Evolutionary conservation across 495 filamentous ascomycete species (phyloP).

Genomic region (Paragyromitra xinjiangensis): DNA sequence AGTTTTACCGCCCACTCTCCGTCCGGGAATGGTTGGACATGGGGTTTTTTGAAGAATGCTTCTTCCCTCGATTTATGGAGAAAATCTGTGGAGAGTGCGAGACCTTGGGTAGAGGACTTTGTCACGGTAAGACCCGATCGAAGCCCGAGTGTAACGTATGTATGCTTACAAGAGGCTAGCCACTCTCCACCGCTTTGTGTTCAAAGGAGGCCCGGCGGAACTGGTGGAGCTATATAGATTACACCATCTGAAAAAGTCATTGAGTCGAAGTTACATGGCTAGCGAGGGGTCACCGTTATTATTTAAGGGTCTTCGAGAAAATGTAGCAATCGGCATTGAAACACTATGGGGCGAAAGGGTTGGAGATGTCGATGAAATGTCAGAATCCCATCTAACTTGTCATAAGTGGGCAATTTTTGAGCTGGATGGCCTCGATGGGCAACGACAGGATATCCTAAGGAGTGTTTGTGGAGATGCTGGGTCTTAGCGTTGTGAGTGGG

Average conservation of each 20-base stretch:
- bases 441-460: background rate
- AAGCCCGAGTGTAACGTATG: background rate
- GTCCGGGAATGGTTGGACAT: background rate
- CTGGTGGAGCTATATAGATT: background rate
- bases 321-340: background rate
- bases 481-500: too few relatives aligned
- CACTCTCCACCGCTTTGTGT: background rate
- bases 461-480: background rate
- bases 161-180: background rate
- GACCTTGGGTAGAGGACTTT: background rate
- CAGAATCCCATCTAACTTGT: background rate
- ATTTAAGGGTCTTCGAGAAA: background rate
- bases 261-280: background rate
- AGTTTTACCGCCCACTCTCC: background rate
- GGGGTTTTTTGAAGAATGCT: conserved; percentile 1
- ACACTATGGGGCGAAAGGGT: background rate
- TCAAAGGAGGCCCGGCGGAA: background rate
- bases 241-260: background rate
- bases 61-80: background rate
- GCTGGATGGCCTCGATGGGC: background rate
- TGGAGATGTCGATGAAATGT: background rate
- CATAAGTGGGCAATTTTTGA: conserved; percentile 6
- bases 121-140: background rate
- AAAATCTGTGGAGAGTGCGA: background rate
- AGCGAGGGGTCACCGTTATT: background rate